Percentiles rank a stretch among this genome's conserved stretches.
Conservation (phyloP, 2,329 filamentous ascomycete species). For the Exophiala xenobiotica region DNA sequence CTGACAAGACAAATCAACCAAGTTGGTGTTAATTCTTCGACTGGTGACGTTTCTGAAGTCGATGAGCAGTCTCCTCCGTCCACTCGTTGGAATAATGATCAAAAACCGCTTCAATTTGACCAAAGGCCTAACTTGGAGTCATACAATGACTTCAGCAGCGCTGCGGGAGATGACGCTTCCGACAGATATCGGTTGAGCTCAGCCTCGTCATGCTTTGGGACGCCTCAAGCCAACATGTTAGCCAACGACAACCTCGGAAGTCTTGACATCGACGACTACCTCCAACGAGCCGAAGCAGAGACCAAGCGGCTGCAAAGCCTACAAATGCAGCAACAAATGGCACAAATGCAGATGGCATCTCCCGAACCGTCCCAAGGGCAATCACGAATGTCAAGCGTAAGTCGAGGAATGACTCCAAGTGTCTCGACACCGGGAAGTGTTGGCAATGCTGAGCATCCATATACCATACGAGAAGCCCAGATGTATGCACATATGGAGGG, state of each 20-base stretch:
- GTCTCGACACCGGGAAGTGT: slow-evolving; percentile 24
- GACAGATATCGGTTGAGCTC: slow-evolving; percentile 44
- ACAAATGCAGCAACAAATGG: slow-evolving; percentile 25
- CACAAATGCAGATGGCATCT: slow-evolving; percentile 21
- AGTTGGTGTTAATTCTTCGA: slow-evolving; percentile 45
- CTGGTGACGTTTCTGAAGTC: slow-evolving; percentile 50
- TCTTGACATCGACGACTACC: slow-evolving; percentile 46
- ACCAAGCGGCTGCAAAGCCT: slow-evolving; percentile 28
- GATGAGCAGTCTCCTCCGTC: slow-evolving; percentile 40
- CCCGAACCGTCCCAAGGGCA: slow-evolving; percentile 12
- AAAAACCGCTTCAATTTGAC: slow-evolving; percentile 13
- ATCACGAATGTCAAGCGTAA: slow-evolving; percentile 22
- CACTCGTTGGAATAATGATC: slow-evolving; percentile 12
- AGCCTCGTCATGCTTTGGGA: slow-evolving; percentile 44
- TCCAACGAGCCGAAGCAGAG: slow-evolving; percentile 35
- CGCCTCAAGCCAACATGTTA: slow-evolving; percentile 43
- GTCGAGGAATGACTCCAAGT: slow-evolving; percentile 26
- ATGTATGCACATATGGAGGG: slow-evolving; percentile 28
- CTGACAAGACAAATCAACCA: slow-evolving; percentile 18
- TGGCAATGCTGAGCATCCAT: slow-evolving; percentile 24
- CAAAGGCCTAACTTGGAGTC: slow-evolving; percentile 36
- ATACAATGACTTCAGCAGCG: slow-evolving; percentile 35
- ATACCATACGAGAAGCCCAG: slow-evolving; percentile 13
- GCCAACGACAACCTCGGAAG: slow-evolving; percentile 42
- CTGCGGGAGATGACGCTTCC: slow-evolving; percentile 41